phyloP scores from a whole-genome alignment of 257 asterid species.

The Lithospermum erythrorhizon region DNA sequence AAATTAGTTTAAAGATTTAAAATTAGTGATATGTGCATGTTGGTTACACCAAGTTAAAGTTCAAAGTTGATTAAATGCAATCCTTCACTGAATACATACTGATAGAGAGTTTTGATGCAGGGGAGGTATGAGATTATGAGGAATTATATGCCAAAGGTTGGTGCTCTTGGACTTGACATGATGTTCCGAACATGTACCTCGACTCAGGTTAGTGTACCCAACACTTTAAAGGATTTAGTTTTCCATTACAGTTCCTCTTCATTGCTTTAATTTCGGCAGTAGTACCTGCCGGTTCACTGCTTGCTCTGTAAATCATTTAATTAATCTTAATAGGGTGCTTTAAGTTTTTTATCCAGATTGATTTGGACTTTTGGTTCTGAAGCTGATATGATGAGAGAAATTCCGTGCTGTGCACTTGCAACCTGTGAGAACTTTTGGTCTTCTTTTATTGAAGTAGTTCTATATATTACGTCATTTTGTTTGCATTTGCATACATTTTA shows the following conservation, averaged over 20 bases:
- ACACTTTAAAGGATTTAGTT: too few species aligned
- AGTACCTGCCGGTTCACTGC: not conserved
- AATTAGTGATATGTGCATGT: not conserved
- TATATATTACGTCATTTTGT: constrained; percentile 1
- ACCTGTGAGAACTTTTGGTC: constrained; percentile 58
- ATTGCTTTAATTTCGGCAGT: not conserved
- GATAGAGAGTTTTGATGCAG: constrained; percentile 39
- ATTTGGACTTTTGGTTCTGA: constrained; percentile 92
- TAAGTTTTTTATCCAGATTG: constrained; percentile 40
- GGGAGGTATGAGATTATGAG: constrained; percentile 87
- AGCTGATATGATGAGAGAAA: constrained; percentile 91
- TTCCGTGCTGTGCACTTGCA: constrained; percentile 91
- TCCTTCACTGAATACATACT: constrained; percentile 20
- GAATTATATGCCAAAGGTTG: constrained; percentile 98
- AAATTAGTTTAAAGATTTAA: too few species aligned
- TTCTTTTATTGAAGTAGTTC: constrained; percentile 1
- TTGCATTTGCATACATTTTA: constrained; percentile 4
- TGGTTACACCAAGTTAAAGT: not conserved
- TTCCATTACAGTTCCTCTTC: too few species aligned
- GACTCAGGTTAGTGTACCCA: constrained; percentile 60
- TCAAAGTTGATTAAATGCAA: constrained; percentile 1
- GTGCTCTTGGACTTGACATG: constrained; percentile 93
- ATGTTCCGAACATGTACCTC: constrained; percentile 93
- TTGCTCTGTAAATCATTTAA: not conserved
- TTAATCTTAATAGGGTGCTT: not conserved